A percentile compares a stretch with the other conserved stretches of the same genome.
phyloP scores from a whole-genome alignment of 257 asterid species.

The Perilla frutescens region DNA sequence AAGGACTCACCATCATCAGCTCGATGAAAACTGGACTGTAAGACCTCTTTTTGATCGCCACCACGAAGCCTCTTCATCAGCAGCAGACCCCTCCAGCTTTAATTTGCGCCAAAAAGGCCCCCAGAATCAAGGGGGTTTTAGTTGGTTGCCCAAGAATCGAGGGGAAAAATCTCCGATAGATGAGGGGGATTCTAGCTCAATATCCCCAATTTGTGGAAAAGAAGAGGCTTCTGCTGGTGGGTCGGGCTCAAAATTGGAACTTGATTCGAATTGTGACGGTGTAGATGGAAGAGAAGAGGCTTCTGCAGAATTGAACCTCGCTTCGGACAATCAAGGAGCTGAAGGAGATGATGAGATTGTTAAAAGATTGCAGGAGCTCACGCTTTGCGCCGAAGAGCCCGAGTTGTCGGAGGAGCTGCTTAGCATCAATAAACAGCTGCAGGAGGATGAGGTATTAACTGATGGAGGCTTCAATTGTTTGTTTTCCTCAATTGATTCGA shows the following conservation, averaged over 20 bases:
- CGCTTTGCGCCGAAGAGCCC: slow-evolving; percentile 48
- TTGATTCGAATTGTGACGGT: slow-evolving; percentile 7
- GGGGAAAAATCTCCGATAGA: neutral
- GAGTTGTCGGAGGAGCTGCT: slow-evolving; percentile 61
- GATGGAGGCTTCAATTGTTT: slow-evolving; percentile 18
- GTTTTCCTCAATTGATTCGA: neutral
- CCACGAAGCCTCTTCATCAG: slow-evolving; percentile 21
- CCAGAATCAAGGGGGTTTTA: slow-evolving; percentile 34
- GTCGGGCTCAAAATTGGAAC: slow-evolving; percentile 29
- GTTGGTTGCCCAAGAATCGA: slow-evolving; percentile 31
- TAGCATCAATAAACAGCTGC: slow-evolving; percentile 66
- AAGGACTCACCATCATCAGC: neutral
- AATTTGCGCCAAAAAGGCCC: slow-evolving; percentile 22
- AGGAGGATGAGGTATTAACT: slow-evolving; percentile 77
- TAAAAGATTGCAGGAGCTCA: slow-evolving; percentile 58
- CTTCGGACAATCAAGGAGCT: slow-evolving; percentile 26
- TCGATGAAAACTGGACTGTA: slow-evolving; percentile 31
- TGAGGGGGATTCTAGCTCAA: slow-evolving; percentile 32
- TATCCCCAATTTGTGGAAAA: slow-evolving; percentile 22
- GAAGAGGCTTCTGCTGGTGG: slow-evolving; percentile 31
- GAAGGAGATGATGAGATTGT: slow-evolving; percentile 44
- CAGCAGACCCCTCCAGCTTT: slow-evolving; percentile 20
- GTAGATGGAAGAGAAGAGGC: slow-evolving; percentile 6
- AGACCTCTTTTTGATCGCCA: slow-evolving; percentile 31
- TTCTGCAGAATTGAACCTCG: slow-evolving; percentile 1